Conservation (phyloP, 352 stramenopile genomes). For the Phytophthora ramorum region DNA sequence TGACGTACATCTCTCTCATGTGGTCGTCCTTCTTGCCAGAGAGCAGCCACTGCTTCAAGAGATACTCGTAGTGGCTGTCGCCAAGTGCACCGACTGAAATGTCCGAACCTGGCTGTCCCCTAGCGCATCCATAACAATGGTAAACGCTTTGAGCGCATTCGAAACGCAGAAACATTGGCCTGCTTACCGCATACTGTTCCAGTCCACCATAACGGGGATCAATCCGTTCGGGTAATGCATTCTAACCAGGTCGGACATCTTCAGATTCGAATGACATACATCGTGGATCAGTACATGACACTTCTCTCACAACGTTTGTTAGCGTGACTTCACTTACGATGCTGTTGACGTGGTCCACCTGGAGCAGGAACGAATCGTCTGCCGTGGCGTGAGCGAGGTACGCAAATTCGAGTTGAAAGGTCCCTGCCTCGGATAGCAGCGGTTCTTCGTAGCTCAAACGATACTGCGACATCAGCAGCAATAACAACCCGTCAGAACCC, state of each 20-base stretch:
- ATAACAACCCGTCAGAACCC: background rate
- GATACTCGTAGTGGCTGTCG: slow-evolving; percentile 82
- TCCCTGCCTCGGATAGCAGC: slow-evolving; percentile 54
- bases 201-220: slow-evolving; percentile 53
- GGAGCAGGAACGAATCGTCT: slow-evolving; percentile 42
- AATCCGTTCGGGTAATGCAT: slow-evolving; percentile 47
- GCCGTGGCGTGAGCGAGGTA: slow-evolving; percentile 52
- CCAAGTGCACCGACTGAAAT: slow-evolving; percentile 66
- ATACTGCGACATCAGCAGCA: slow-evolving; percentile 16
- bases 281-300: background rate
- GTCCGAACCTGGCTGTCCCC: slow-evolving; percentile 13
- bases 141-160: background rate
- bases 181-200: slow-evolving; percentile 30
- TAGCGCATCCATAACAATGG: slow-evolving; percentile 1
- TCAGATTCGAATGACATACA: background rate
- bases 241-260: slow-evolving; percentile 43
- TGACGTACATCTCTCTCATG: slow-evolving; percentile 60
- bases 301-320: background rate
- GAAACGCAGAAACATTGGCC: background rate
- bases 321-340: slow-evolving; percentile 27
- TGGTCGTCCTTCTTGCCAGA: slow-evolving; percentile 55
- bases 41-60: slow-evolving; percentile 80
- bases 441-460: slow-evolving; percentile 21
- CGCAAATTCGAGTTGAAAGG: slow-evolving; percentile 74
- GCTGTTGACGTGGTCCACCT: slow-evolving; percentile 52